Evolutionary conservation across 179 eudicot species (phyloP).

Genomic region (Gypsophila paniculata): DNA sequence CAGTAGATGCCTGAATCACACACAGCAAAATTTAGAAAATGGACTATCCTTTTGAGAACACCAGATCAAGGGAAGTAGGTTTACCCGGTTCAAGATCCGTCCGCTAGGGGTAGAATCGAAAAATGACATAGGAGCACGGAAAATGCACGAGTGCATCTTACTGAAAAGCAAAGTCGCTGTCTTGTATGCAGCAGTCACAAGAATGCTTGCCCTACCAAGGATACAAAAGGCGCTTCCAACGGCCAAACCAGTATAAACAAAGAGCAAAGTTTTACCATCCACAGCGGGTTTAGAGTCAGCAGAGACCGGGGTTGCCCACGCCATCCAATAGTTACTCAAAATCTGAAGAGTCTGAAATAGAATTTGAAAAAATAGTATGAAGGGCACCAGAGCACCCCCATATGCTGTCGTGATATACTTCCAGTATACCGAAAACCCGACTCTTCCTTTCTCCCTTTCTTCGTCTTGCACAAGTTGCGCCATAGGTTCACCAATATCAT

Average conservation of each 20-base stretch:
- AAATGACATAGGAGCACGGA: slow-evolving; percentile 78
- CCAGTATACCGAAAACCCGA: slow-evolving; percentile 76
- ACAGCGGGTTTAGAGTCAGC: slow-evolving; percentile 48
- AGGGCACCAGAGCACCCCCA: slow-evolving; percentile 69
- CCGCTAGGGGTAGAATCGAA: slow-evolving; percentile 83
- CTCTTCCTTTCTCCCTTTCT: slow-evolving; percentile 87
- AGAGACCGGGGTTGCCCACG: slow-evolving; percentile 90
- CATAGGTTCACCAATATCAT: slow-evolving; percentile 32
- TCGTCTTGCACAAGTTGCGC: slow-evolving; percentile 87
- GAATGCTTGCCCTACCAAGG: slow-evolving; percentile 45
- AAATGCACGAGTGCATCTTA: slow-evolving; percentile 59
- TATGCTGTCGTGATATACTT: slow-evolving; percentile 75
- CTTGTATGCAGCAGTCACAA: slow-evolving; percentile 46
- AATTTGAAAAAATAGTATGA: slow-evolving; percentile 46
- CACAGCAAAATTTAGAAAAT: neutral
- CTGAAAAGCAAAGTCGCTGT: slow-evolving; percentile 55
- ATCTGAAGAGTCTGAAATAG: slow-evolving; percentile 57
- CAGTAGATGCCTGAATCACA: slow-evolving; percentile 67
- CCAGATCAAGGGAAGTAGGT: slow-evolving; percentile 1
- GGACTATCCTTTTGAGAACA: neutral
- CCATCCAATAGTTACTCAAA: slow-evolving; percentile 90
- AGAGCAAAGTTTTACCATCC: slow-evolving; percentile 45
- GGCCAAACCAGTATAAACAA: slow-evolving; percentile 63
- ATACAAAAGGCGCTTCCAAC: slow-evolving; percentile 71
- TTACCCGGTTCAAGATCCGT: slow-evolving; percentile 63